phyloP scores from a whole-genome alignment of 2,329 filamentous ascomycete species.

The Xylariales sp. region DNA sequence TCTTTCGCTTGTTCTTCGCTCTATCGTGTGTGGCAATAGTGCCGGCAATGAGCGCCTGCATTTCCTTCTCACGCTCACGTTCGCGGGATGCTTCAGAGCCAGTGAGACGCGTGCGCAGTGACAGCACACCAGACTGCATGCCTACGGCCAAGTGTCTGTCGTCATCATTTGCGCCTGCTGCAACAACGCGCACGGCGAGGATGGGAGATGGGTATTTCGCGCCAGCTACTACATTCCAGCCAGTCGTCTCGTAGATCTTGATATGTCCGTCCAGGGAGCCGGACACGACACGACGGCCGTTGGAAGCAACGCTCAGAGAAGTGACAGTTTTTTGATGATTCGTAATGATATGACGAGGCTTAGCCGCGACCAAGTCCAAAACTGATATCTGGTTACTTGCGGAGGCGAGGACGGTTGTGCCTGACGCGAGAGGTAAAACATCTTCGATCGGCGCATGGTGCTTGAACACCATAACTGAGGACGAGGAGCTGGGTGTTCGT shows the following conservation, averaged over 20 bases:
- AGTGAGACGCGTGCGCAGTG: slow-evolving; percentile 87
- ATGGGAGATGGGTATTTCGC: slow-evolving; percentile 94
- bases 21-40: slow-evolving; percentile 82
- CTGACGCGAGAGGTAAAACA: slow-evolving; percentile 87
- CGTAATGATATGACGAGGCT: slow-evolving; percentile 84
- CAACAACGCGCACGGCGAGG: slow-evolving; percentile 82
- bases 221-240: slow-evolving; percentile 96
- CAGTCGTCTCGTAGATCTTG: slow-evolving; percentile 94
- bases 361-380: slow-evolving; percentile 90
- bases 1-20: slow-evolving; percentile 76
- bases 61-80: slow-evolving; percentile 82
- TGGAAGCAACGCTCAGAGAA: slow-evolving; percentile 82
- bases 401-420: slow-evolving; percentile 86
- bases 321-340: slow-evolving; percentile 99
- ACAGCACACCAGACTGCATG: slow-evolving; percentile 93
- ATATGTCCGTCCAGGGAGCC: slow-evolving; percentile 95
- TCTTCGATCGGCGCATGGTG: slow-evolving; percentile 89
- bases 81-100: slow-evolving; percentile 83
- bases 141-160: slow-evolving; percentile 96
- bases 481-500: slow-evolving; percentile 71
- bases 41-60: slow-evolving; percentile 83
- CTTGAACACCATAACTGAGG: slow-evolving; percentile 89
- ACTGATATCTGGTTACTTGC: slow-evolving; percentile 90
- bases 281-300: slow-evolving; percentile 82
- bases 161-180: slow-evolving; percentile 73